Conservation (phyloP, 1,284 basidiomycete genomes). For the Cerioporus squamosus region DNA sequence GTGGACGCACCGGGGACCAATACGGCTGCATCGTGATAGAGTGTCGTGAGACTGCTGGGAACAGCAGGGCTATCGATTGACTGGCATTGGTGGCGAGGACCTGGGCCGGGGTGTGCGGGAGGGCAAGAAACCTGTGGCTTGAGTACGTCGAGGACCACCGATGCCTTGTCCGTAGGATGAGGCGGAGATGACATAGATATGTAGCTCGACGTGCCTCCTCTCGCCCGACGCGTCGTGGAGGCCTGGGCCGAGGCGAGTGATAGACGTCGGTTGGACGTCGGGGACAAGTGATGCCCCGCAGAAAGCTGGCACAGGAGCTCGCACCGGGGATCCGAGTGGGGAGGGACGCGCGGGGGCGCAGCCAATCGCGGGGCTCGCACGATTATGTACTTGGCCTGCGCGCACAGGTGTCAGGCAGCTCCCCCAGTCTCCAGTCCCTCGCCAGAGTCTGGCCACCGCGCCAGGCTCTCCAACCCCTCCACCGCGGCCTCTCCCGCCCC, state of each 20-base stretch:
- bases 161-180: too few relatives aligned
- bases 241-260: conserved; percentile 3
- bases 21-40: too few relatives aligned
- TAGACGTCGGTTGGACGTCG: too few relatives aligned
- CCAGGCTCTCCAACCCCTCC: conserved; percentile 5
- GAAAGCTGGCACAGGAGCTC: not conserved
- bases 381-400: conserved; percentile 5
- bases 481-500: conserved; percentile 21
- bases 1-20: too few relatives aligned
- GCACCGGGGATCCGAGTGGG: conserved; percentile 12
- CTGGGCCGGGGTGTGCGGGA: too few relatives aligned
- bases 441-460: conserved; percentile 3
- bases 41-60: too few relatives aligned
- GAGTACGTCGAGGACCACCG: not conserved
- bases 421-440: not conserved
- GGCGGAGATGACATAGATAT: too few relatives aligned
- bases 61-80: too few relatives aligned
- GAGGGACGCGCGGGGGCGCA: conserved; percentile 3
- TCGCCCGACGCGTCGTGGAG: too few relatives aligned
- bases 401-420: not conserved
- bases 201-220: too few relatives aligned
- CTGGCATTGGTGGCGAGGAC: too few relatives aligned
- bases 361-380: conserved; percentile 10
- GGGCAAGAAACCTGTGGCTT: too few relatives aligned
- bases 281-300: conserved; percentile 13